Evolutionary conservation across 208 protist genomes (phyloP), one percentile per base, ranked within the genome.

Genomic region (Leptomonas seymouri): DNA sequence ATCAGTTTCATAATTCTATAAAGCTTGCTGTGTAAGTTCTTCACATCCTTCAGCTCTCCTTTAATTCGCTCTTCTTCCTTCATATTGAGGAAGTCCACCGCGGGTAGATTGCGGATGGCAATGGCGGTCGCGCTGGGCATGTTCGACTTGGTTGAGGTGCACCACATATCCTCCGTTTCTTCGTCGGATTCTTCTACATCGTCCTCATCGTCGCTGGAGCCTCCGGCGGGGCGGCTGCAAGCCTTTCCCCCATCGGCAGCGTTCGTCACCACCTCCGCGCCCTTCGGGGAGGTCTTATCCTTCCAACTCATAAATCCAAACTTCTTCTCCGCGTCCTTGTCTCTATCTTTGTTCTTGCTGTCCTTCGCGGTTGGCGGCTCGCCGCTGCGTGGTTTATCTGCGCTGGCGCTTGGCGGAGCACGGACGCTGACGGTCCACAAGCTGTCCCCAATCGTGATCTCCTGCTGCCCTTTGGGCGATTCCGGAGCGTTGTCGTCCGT

Each of bases 11-110:
- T 79, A 5, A 76, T 48, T 54, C 80, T 84, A 44, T 60, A 64
- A 36, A 76, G 50, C 56, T 75, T 74, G 49, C 76, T 80, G 4
- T 69, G 61, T 23, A 78, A 44, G 9, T 54, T 46, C 20, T 76
- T 79, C 16, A 67, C 59, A 15, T 59, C 72, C 64, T 84, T 84
- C 28, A 75, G 56, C 49, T 84, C 73, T 9, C 3, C 46, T 56
- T 65, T 57, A 49, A 84, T 72, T 3, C 49, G 44, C 51, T 72
- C 69, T 58, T 84, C 78, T 54, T 84, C 78, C 56, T 79, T 73
- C 8, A 79, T 12, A 28, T 51, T 55, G 31, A 84, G 51, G 51
- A 78, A 84, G 51, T 69, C 63, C 3, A 70, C 67, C 0, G 67
- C 64, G 5, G 72, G 71, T 42, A 74, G 58, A 50, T 75, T 84